Evolutionary conservation across 148 eudicot genomes (phyloP), one percentile per base, ranked within the genome.

Genomic region (Camellia sinensis): DNA sequence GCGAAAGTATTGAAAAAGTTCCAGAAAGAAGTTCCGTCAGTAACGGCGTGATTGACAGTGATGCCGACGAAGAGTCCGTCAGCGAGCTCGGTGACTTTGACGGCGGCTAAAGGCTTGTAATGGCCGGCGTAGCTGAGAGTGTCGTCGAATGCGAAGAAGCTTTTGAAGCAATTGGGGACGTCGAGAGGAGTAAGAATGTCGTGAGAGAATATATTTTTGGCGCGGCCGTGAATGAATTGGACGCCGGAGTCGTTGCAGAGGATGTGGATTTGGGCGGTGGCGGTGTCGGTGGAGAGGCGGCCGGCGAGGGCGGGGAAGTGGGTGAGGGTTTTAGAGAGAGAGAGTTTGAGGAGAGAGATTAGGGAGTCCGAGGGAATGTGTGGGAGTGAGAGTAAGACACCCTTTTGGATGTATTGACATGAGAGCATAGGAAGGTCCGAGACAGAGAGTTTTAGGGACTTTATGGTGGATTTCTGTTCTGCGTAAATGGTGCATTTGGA

Each of bases 11-110:
- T 90, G 78, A 90, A 90, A 85, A 90, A 90, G 75, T 90, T 90
- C 93, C 93, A 90, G 81, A 90, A 90, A 17, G 91, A 88, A 5
- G 93, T 90, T 0, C 93, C 93, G 63, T 90, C 93, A 1, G 87
- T 86, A 18, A 88, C 91, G 43, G 91, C 91, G 78, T 90, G 93
- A 68, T 90, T 90, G 18, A 85, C 82, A 5, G 90, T 83, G 59
- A 89, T 83, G 2, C 91, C 93, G 56, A 90, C 44, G 78, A 90
- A 90, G 13, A 90, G 80, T 41, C 86, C 88, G 80, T 85, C 93
- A 43, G 67, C 81, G 7, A 90, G 85, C 84, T 81, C 86, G 10
- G 90, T 90, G 4, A 90, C 86, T 79, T 88, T 88, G 13, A 88
- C 87, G 3, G 91, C 89, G 4, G 83, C 73, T 13, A 89, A 22